Base-by-base conservation (phyloP, 2,329 filamentous ascomycete species). In the Biscogniauxia mediterranea region DNA sequence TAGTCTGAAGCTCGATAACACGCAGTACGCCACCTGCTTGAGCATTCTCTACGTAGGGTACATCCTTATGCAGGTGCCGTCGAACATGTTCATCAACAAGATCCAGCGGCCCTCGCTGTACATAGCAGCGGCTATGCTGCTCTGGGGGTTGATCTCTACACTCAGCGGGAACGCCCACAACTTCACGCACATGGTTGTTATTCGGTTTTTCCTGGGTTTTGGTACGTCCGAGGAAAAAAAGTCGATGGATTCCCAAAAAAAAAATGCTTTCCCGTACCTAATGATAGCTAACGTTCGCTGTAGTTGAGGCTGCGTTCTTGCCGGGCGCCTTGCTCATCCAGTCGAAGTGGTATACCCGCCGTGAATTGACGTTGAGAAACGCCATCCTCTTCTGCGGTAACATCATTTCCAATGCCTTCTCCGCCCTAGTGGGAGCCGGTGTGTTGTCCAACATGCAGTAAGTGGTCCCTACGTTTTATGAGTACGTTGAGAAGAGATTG, bases 21-120 rank as follows among this genome's bases (percentile, higher is more conserved):
- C 80, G 2, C 78, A 91, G 71, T 90, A 90, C 70, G 82, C 86
- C 60, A 88, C 86, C 2, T 86, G 84, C 60, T 76, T 88, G 53
- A 82, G 79, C 63, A 89, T 90, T 59, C 75, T 90, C 21, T 90
- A 90, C 70, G 85, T 87, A 17, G 86, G 86, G 15, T 89, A 89
- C 73, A 81, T 88, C 57, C 77, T 87, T 65, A 88, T 87, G 84
- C 85, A 88, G 75, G 79, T 85, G 3, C 83, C 83, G 0, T 83
- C 81, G 67, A 85, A 85, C 75, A 84, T 85, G 74, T 71, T 83
- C 70, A 82, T 85, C 76, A 87, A 84, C 74, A 75, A 78, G 56
- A 83, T 85, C 63, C 66, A 74, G 55, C 76, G 81, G 1, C 82
- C 83, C 0, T 82, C 80, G 1, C 71, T 84, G 21, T 85, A 85